These are phyloP conservation scores for Rhizopogon rudus DNA, from an alignment of 768 basidiomycete species.

Conservation along the genomic window DNA sequence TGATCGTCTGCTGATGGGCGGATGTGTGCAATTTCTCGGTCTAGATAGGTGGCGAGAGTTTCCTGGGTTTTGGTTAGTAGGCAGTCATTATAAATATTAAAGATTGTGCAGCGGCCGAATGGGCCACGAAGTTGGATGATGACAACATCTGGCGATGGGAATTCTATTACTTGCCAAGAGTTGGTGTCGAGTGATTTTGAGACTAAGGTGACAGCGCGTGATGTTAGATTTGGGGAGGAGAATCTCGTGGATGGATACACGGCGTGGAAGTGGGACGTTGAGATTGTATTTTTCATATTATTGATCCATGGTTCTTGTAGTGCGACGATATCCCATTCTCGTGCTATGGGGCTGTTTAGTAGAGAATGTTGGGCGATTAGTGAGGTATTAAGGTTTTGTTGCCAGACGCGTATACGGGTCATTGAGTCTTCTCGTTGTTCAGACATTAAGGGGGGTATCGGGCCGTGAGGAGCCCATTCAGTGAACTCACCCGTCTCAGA, in stretches of 20 bases:
- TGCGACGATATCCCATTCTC: conserved; percentile 26
- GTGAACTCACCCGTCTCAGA: too few relatives aligned
- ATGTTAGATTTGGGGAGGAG: too few relatives aligned
- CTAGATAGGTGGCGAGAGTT: too few relatives aligned
- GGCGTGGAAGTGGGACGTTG: conserved; percentile 6
- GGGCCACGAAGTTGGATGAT: neutral
- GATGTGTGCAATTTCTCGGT: too few relatives aligned
- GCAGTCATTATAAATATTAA: too few relatives aligned
- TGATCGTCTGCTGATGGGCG: neutral
- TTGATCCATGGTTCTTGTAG: conserved; percentile 37
- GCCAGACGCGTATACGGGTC: neutral
- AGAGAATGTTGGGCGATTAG: conserved; percentile 7
- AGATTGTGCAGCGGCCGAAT: neutral
- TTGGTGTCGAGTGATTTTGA: conserved; percentile 1
- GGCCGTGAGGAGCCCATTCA: too few relatives aligned
- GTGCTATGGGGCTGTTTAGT: neutral
- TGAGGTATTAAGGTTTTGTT: neutral
- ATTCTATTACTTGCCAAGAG: conserved; percentile 3
- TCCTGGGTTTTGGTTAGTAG: too few relatives aligned
- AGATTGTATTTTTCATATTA: conserved; percentile 8
- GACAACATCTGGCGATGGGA: neutral
- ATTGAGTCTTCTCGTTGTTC: neutral
- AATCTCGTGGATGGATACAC: conserved; percentile 15
- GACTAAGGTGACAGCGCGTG: conserved; percentile 6
- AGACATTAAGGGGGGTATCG: conserved; percentile 19